Evolutionary conservation across 129 eudicot genomes (phyloP), one percentile per base, ranked within the genome.

Genomic region (Ambrosia artemisiifolia): DNA sequence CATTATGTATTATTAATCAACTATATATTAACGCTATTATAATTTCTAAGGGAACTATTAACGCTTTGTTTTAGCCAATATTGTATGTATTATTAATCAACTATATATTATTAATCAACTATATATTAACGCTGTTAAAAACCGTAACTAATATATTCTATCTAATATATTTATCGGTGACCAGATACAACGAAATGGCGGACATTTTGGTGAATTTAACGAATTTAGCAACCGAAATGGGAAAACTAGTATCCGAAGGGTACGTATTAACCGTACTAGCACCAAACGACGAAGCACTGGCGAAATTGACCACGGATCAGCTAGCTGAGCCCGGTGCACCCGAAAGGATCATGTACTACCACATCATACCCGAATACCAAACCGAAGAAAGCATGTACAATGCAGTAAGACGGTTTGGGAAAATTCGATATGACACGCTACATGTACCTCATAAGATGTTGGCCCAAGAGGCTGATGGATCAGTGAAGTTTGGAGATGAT

Each of bases 201-300:
- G 98, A 89, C 74, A 93, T 93, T 51, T 65, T 93, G 72, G 98
- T 89, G 8, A 93, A 93, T 64, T 76, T 93, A 8, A 93, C 98
- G 0, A 83, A 88, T 11, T 36, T 93, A 12, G 96, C 98, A 10
- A 70, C 98, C 0, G 98, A 93, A 69, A 87, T 93, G 98, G 98
- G 96, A 36, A 79, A 83, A 67, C 49, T 93, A 4, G 95, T 93
- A 4, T 89, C 96, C 1, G 98, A 93, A 67, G 98, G 98, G n/a
- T 93, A 93, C 60, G 92, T 85, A 0, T 59, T 93, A 60, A 93
- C 98, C 13, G 92, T 93, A 1, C 61, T 93, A 34, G 96, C 95
- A 2, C 98, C 98, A 2, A 93, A 93, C 69, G 98, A 93, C 32
- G 98, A 93, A 70, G 98, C 98, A 19, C 89, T 93, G 98, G 96